A percentile compares a stretch with the other conserved stretches of the same genome.
These are phyloP conservation scores for Fusarium mexicanum DNA, from an alignment of 2,329 filamentous ascomycete species.

Conservation along the genomic window DNA sequence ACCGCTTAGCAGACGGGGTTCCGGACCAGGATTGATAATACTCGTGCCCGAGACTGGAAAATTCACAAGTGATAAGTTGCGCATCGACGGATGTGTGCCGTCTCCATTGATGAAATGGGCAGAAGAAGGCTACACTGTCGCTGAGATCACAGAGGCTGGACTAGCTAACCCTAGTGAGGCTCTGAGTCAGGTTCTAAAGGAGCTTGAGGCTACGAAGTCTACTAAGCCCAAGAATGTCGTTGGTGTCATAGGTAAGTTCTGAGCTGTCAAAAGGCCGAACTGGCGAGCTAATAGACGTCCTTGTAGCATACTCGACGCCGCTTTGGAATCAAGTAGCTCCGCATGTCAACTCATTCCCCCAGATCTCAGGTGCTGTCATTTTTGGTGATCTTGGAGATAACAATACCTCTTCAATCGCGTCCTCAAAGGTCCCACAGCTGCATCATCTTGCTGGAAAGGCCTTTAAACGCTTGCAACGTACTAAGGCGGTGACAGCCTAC, in stretches of 20 bases:
- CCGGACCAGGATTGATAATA: conserved; percentile 48
- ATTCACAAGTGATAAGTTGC: conserved; percentile 30
- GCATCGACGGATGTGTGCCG: conserved; percentile 53
- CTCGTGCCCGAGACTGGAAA: conserved; percentile 27
- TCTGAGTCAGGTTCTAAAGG: conserved; percentile 5
- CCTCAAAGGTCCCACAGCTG: neutral
- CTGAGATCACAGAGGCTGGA: conserved; percentile 29
- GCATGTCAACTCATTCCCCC: neutral
- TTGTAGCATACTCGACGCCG: conserved; percentile 11
- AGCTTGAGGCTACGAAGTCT: conserved; percentile 26
- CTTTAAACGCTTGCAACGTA: conserved; percentile 41
- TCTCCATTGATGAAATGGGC: conserved; percentile 73
- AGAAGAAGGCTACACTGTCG: conserved; percentile 74
- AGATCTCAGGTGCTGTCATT: neutral
- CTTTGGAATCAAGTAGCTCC: conserved; percentile 33
- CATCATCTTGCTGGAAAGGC: neutral
- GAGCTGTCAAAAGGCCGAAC: fast-evolving
- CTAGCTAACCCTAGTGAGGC: neutral
- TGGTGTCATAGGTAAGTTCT: conserved; percentile 48
- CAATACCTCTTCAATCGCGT: neutral
- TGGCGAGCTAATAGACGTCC: neutral
- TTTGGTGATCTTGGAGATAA: neutral
- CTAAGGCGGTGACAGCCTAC: neutral
- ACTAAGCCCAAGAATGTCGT: conserved; percentile 48
- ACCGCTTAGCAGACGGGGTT: neutral